Evolutionary conservation across 441 rosid species (phyloP).

Genomic region (Kokia cookei): DNA sequence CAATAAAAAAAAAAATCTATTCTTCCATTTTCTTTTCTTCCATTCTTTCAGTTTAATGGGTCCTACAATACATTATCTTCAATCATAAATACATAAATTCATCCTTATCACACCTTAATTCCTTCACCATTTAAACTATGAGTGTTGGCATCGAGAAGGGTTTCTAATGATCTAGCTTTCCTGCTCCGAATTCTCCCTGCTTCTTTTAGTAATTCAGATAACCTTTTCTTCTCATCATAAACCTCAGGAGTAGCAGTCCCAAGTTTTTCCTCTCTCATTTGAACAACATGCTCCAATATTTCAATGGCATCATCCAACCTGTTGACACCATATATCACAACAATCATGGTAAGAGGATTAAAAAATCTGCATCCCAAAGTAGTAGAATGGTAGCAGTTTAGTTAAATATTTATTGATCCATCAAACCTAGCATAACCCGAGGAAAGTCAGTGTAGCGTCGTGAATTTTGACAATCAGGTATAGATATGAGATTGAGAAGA

Average conservation of each 20-base stretch:
- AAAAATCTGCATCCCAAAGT: neutral
- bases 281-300: neutral
- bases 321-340: slow-evolving; percentile 8
- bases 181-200: slow-evolving; percentile 68
- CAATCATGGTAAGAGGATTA: neutral
- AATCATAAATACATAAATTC: slow-evolving; percentile 7
- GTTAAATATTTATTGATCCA: neutral
- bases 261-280: neutral
- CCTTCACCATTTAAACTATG: slow-evolving; percentile 27
- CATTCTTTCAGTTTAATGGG: slow-evolving; percentile 13
- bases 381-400: neutral
- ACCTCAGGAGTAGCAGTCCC: neutral
- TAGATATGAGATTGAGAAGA: neutral
- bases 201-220: slow-evolving; percentile 72
- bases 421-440: neutral
- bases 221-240: slow-evolving; percentile 66
- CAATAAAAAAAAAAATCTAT: slow-evolving; percentile 10
- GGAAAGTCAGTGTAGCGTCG: neutral
- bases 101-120: slow-evolving; percentile 29
- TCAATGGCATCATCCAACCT: slow-evolving; percentile 33
- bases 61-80: slow-evolving; percentile 32
- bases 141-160: slow-evolving; percentile 62
- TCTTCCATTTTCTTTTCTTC: neutral
- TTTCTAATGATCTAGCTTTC: slow-evolving; percentile 69
- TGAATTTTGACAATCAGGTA: neutral